A percentile compares a stretch with the other conserved stretches of the same genome.
Evolutionary conservation across 345 rosid genomes (phyloP).

Genomic region (Turnera subulata): DNA sequence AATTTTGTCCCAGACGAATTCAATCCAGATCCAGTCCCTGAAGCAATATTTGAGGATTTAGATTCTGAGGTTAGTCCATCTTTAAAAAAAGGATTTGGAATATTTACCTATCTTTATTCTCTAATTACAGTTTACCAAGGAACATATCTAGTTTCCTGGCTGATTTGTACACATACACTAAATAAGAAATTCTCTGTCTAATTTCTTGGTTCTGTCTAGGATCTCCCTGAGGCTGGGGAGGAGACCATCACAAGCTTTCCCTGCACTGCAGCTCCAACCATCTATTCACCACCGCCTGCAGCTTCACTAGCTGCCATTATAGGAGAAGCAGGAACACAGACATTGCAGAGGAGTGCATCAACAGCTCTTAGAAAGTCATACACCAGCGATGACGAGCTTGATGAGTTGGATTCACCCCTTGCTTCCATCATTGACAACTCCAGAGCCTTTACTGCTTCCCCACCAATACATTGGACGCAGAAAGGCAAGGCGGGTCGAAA

Average conservation of each 20-base stretch:
- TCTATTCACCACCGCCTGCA: slow-evolving; percentile 59
- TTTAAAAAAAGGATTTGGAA: not conserved
- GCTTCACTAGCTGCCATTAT: slow-evolving; percentile 44
- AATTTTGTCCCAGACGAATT: slow-evolving; percentile 87
- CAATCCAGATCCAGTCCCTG: slow-evolving; percentile 71
- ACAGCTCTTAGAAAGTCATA: slow-evolving; percentile 59
- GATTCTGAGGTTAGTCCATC: slow-evolving; percentile 59
- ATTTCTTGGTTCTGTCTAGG: slow-evolving; percentile 46
- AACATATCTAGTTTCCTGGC: too few species aligned
- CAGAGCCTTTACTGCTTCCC: slow-evolving; percentile 15
- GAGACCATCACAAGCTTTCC: slow-evolving; percentile 52
- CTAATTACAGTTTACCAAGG: too few species aligned
- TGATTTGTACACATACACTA: not conserved
- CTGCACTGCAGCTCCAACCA: slow-evolving; percentile 44
- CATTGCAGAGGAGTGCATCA: slow-evolving; percentile 48
- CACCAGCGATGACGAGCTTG: slow-evolving; percentile 86
- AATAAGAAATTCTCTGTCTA: not conserved
- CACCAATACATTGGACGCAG: slow-evolving; percentile 8
- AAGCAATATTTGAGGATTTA: slow-evolving; percentile 53
- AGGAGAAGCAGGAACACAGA: slow-evolving; percentile 49
- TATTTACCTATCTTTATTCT: too few species aligned
- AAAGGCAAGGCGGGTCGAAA: slow-evolving; percentile 14
- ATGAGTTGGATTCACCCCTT: slow-evolving; percentile 70
- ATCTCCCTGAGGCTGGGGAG: slow-evolving; percentile 35
- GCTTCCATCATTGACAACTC: slow-evolving; percentile 47